Evolutionary conservation across 257 asterid genomes (phyloP), one percentile per base, ranked within the genome.

Genomic region (Jacaranda mimosifolia): DNA sequence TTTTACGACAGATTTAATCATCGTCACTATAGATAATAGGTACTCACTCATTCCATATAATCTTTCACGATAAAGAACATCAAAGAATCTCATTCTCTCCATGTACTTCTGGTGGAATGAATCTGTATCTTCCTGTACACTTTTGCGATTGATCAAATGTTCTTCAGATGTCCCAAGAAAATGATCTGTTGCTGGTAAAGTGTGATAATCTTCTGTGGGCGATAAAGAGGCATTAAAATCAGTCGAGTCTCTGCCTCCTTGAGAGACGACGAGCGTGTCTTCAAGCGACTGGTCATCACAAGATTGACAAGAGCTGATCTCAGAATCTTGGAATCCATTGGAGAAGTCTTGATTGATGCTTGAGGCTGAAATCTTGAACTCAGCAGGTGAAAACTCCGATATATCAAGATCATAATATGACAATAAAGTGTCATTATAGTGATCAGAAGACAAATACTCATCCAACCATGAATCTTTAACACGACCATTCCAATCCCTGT

Each of bases 11-110:
- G 32, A 26, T 26, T 26, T 26, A 45, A 9, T 45, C 12, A 45
- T 7, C 1, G 3, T 10, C 10, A 45, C 3, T 1, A 45, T 2
- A 9, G 7, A 5, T 8, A 18, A n/a, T 4, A 0, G 4, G 32
- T 58, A 74, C 87, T 77, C 57, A 89, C 95, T 82, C 63, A 87
- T 72, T 64, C 92, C 93, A 63, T 73, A 78, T 14, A 81, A 68
- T 43, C 89, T 89, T 62, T 89, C 97, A 4, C 65, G 85, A 55
- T 79, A 78, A 48, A 91, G 93, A 57, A 79, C 60, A 62, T 89
- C 82, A 76, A 84, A 89, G 89, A 92, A 89, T 63, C 75, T 85
- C 91, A 89, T 83, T 71, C 88, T 87, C 72, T 89, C 85, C 14
- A 72, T 57, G 46, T 88, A 88, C 63, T 55, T 80, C 3, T 52